Evolutionary conservation across 2,329 filamentous ascomycete species (phyloP), one percentile per base, ranked within the genome.

Genomic region (Ambrosiella cleistominuta): DNA sequence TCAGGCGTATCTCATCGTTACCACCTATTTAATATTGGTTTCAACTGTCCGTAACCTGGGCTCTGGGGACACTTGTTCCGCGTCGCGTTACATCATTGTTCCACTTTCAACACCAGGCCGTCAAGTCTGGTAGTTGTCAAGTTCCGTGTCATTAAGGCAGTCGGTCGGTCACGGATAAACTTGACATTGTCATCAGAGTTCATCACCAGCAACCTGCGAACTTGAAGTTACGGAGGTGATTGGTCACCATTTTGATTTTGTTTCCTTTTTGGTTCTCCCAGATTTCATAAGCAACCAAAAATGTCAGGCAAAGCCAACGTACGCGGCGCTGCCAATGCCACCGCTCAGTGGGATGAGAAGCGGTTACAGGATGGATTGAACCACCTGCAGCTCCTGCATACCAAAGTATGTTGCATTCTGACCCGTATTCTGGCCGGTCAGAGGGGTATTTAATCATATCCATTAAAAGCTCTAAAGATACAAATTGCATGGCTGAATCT

Each of bases 311-410:
- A 57, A 40, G 54, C 54, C 36, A 60, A 54, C 58, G 53, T 53
- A 59, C 57, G 57, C 57, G 57, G 44, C 56, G 54, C 57, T 44
- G 57, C 57, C 17, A 57, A 44, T 50, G 49, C 49, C 19, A 42
- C 58, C 19, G 36, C 51, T 13, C 58, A 57, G 44, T 57, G 55
- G 50, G 58, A 57, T 45, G 58, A 60, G 38, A 54, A 60, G 50
- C 55, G 55, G 44, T 38, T 60, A 17, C 58, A 57, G 55, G 58
- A 60, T 57, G 58, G 58, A 27, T 42, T 60, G 45, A 60, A 60
- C 37, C 58, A 60, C 42, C 55, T 60, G 54, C 55, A 57, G 50
- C 50, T 60, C 37, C 55, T 60, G 42, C 58, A 57, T 49, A 60
- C 54, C 42, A 60, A 60, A 51, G 58, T 57, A 57, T 47, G 58